These are phyloP conservation scores for Ogataea henricii DNA, from an alignment of 805 yeast species.

Conservation along the genomic window DNA sequence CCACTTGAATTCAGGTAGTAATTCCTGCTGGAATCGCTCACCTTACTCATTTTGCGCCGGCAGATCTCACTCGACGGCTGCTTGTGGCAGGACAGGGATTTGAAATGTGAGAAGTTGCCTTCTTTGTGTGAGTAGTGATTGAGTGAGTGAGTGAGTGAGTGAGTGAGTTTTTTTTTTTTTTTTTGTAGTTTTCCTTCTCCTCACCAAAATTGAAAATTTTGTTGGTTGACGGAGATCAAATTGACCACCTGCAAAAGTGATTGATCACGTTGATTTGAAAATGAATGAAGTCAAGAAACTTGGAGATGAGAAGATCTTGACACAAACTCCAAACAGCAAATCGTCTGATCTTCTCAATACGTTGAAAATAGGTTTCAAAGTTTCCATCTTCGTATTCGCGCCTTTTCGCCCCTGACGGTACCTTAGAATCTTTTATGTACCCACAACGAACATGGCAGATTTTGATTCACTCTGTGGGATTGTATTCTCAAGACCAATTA, in stretches of 20 bases:
- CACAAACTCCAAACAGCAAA: background rate
- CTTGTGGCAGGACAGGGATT: constrained; percentile 2
- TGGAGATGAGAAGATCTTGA: background rate
- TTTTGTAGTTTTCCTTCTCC: background rate
- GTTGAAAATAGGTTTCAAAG: constrained; percentile 4
- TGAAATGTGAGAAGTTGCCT: background rate
- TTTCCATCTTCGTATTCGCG: background rate
- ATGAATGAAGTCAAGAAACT: background rate
- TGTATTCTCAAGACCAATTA: no score
- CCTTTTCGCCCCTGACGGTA: constrained; percentile 6
- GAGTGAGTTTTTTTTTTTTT: background rate
- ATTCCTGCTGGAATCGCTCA: constrained; percentile 15
- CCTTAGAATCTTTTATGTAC: constrained; percentile 1
- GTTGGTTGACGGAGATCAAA: background rate
- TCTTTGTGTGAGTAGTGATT: no score
- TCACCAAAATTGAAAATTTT: background rate
- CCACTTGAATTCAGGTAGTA: constrained; percentile 20
- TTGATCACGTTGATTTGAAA: background rate
- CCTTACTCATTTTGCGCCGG: constrained; percentile 13
- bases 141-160: background rate
- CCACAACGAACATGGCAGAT: background rate
- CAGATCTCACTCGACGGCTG: background rate
- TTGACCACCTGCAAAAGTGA: background rate
- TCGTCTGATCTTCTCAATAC: background rate
- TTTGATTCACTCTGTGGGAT: background rate